phyloP scores from a whole-genome alignment of 768 basidiomycete genomes.

The Myochromella boudieri region DNA sequence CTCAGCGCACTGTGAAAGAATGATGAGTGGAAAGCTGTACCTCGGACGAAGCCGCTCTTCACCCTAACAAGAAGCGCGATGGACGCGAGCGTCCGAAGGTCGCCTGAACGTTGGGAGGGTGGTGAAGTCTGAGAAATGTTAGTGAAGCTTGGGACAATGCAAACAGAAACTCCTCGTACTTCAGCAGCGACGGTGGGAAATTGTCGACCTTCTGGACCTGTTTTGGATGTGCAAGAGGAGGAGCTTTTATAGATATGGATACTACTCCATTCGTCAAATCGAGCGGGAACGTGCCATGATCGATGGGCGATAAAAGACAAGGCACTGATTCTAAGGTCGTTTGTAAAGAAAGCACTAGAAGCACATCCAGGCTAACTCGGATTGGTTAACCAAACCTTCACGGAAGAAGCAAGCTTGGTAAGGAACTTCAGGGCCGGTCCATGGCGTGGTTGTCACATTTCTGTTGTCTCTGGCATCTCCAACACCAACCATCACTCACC shows the following conservation, averaged over 20 bases:
- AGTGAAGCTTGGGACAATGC: background rate
- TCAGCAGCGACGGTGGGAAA: constrained; percentile 5
- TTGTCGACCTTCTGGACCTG: no score
- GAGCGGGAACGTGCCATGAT: constrained; percentile 14
- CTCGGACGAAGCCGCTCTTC: constrained; percentile 57
- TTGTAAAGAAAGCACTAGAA: background rate
- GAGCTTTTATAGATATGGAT: constrained; percentile 12
- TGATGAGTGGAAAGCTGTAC: constrained; percentile 24
- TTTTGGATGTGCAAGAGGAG: background rate
- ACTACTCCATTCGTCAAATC: constrained; percentile 22
- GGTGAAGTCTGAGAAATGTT: constrained; percentile 25
- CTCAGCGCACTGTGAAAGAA: constrained; percentile 7
- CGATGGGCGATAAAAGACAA: constrained; percentile 23
- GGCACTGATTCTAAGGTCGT: constrained; percentile 12
- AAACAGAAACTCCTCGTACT: constrained; percentile 8
- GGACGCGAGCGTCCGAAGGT: constrained; percentile 61
- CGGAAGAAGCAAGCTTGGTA: constrained; percentile 15
- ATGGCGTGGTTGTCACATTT: constrained; percentile 3
- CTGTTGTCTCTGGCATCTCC: constrained; percentile 13
- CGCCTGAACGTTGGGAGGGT: constrained; percentile 53
- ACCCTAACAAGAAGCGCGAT: constrained; percentile 74
- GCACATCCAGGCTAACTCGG: background rate
- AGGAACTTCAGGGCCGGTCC: constrained; percentile 29
- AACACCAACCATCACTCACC: constrained; percentile 35
- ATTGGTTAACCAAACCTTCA: constrained; percentile 6